A percentile compares a stretch with the other conserved stretches of the same genome.
Conservation (phyloP, 2,329 filamentous ascomycete species). For the Pyrenochaeta sp. region DNA sequence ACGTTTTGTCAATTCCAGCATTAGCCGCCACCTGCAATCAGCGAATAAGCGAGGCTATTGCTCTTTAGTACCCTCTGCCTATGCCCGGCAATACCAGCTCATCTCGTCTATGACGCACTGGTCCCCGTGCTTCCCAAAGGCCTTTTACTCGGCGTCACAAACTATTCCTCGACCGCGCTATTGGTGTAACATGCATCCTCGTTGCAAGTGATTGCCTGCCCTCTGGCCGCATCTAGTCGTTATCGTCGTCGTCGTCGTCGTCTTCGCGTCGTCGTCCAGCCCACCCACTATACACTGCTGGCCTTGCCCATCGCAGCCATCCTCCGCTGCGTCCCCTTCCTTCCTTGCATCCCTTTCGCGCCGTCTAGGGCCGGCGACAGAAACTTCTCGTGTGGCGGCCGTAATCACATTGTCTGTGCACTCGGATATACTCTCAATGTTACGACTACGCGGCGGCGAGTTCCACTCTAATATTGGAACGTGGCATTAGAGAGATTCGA, state of each 20-base stretch:
- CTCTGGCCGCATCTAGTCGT: too few species aligned
- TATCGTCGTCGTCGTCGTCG: too few species aligned
- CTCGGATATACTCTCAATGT: constrained; percentile 13
- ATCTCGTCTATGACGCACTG: constrained; percentile 34
- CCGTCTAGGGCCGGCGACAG: constrained; percentile 1
- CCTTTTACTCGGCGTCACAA: too few species aligned
- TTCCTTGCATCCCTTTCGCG: too few species aligned
- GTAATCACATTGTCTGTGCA: constrained; percentile 18
- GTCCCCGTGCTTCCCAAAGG: constrained; percentile 14
- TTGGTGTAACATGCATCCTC: too few species aligned
- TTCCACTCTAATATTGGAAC: constrained; percentile 19
- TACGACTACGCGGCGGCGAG: constrained; percentile 16
- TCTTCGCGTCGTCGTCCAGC: too few species aligned
- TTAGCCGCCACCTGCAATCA: constrained; percentile 23
- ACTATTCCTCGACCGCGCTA: too few species aligned
- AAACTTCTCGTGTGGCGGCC: constrained; percentile 10
- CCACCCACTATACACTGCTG: too few species aligned
- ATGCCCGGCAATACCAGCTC: constrained; percentile 14
- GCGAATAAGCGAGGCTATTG: constrained; percentile 22
- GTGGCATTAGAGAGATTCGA: constrained; percentile 18
- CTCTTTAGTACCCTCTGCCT: constrained; percentile 15
- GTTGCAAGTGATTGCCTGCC: too few species aligned
- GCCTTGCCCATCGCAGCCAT: too few species aligned
- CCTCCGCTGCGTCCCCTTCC: too few species aligned
- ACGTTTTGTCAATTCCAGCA: constrained; percentile 13